Percentiles rank a stretch among this genome's conserved stretches.
These are phyloP conservation scores for Pichia paraexigua DNA, from an alignment of 805 yeast species.

Conservation along the genomic window DNA sequence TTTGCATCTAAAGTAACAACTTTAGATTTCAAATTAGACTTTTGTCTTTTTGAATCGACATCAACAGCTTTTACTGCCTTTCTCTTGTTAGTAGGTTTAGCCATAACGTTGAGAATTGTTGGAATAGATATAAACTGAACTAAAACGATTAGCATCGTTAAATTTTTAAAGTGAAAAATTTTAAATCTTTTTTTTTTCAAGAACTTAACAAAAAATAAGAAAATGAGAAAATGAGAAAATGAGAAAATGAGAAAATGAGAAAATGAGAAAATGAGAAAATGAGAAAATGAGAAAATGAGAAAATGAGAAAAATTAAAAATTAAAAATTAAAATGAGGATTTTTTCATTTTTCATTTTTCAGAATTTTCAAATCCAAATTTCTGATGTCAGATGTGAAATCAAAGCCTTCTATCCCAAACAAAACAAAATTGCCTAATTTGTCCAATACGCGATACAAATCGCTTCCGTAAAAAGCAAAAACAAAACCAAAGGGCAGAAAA, in stretches of 20 bases:
- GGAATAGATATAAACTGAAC: too few species aligned
- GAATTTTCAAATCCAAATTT: too few species aligned
- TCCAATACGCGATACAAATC: neutral
- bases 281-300: neutral
- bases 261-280: too few species aligned
- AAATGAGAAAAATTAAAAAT: neutral
- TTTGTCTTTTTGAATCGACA: neutral
- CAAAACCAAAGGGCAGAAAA: too few species aligned
- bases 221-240: too few species aligned
- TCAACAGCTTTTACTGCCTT: neutral
- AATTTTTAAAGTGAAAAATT: neutral
- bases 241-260: neutral
- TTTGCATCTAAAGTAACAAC: conserved; percentile 3
- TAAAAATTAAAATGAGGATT: too few species aligned
- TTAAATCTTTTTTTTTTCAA: neutral
- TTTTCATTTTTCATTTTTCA: too few species aligned
- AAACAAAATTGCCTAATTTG: too few species aligned
- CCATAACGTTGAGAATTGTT: neutral
- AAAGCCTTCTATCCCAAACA: too few species aligned
- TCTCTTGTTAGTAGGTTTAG: neutral
- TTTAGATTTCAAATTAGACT: neutral
- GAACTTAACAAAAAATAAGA: neutral
- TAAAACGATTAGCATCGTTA: too few species aligned
- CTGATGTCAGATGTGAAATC: too few species aligned
- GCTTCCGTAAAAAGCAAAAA: neutral